Conservation (phyloP, 1,284 basidiomycete genomes). For the Microbotryum violaceum region DNA sequence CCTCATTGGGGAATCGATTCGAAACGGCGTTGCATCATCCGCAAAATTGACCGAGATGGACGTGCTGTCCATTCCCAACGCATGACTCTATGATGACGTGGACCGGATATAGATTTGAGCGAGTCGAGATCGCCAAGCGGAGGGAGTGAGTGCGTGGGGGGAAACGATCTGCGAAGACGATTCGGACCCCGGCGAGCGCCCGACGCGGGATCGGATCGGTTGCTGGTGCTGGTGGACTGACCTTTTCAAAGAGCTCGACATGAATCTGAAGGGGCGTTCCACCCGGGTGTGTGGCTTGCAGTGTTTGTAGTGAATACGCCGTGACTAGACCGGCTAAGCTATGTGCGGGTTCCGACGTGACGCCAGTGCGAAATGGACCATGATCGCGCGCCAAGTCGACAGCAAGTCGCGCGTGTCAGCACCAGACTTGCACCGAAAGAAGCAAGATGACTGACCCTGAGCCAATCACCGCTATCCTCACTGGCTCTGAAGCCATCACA, state of each 20-base stretch:
- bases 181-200: background rate
- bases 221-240: constrained; percentile 35
- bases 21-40: constrained; percentile 42
- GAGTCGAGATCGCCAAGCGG: too few relatives aligned
- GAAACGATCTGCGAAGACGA: background rate
- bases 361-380: background rate
- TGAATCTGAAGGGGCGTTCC: constrained; percentile 49
- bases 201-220: background rate
- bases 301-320: constrained; percentile 51
- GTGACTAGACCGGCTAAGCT: constrained; percentile 61
- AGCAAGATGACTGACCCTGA: constrained; percentile 14
- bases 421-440: background rate
- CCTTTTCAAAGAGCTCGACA: constrained; percentile 67
- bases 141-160: background rate
- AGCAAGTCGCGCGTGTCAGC: background rate
- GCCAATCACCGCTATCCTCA: constrained; percentile 23
- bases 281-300: constrained; percentile 31
- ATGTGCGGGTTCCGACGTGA: background rate
- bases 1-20: constrained; percentile 68
- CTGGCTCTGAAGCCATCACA: background rate
- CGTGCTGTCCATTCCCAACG: constrained; percentile 26
- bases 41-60: constrained; percentile 18
- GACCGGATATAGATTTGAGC: background rate
- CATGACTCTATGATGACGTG: constrained; percentile 4
- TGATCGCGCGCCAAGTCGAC: background rate